Base-by-base conservation (phyloP, 345 rosid genomes). In the Schrenkiella parvula region DNA sequence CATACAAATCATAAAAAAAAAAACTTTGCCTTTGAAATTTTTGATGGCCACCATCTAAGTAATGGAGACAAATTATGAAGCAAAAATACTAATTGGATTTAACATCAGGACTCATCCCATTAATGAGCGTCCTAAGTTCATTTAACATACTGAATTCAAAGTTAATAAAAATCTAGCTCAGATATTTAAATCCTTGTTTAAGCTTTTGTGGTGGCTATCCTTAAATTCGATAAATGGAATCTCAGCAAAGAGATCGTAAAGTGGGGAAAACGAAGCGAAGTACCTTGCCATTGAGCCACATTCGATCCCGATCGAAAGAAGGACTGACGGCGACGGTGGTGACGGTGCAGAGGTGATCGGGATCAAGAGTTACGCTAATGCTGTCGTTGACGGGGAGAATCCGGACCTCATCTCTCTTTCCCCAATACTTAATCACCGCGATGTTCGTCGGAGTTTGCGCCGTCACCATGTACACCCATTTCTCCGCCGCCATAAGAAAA, bases 221-320 rank as follows among this genome's bases (percentile, higher is more conserved):
- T 65, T 37, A 15, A 41, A 54, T 67, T 47, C 8, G 4, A 60
- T 6, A 22, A 41, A 18, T 9, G 41, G 21, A 55, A 58, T 57
- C 47, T 43, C 19, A 47, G 73, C 9, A 15, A 34, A 38, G 43
- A 37, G n/a, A 11, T n/a, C n/a, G n/a, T n/a, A n/a, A n/a, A 23
- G 50, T 18, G 15, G 23, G 21, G 35, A 60, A 31, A 60, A 22
- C 11, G 43, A 38, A 42, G 23, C 2, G 6, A 53, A 10, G 41
- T 73, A 95, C 99, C 95, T 95, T 86, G 75, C 96, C 99, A 66
- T 95, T 95, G 70, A 95, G 99, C 98, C 99, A 95, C 98, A 95
- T 91, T 62, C 92, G 95, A 79, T 95, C 99, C 61, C 83, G 85
- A 43, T 83, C 74, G 77, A 95, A 95, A 39, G 70, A 8, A 15